A percentile compares a stretch with the other conserved stretches of the same genome.
These are phyloP conservation scores for Claviceps paspali DNA, from an alignment of 2,329 filamentous ascomycete genomes.

Conservation along the genomic window DNA sequence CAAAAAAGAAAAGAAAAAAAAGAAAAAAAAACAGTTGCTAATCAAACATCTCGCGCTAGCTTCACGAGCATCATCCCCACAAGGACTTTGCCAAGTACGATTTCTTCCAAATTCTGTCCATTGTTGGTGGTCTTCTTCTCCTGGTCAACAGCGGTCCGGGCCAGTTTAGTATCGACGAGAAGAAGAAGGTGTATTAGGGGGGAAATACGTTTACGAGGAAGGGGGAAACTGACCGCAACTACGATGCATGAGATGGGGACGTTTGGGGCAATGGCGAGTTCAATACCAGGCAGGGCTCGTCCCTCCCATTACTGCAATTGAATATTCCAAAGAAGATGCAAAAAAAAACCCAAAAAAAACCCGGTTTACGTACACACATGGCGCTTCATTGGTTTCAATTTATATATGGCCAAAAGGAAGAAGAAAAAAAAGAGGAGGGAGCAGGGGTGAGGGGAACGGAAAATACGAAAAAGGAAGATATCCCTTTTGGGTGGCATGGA, in stretches of 20 bases:
- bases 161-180: constrained; percentile 97
- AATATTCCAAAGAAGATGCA: neutral
- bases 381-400: constrained; percentile 2
- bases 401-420: too few species aligned
- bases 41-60: constrained; percentile 31
- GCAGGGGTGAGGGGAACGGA: neutral
- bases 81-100: constrained; percentile 99
- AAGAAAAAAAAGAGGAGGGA: neutral
- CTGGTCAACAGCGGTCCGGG: constrained; percentile 98
- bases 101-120: constrained; percentile 99
- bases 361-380: neutral
- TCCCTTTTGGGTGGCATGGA: too few species aligned
- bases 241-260: too few species aligned
- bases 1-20: neutral
- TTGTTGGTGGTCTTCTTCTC: constrained; percentile 88
- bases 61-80: constrained; percentile 95
- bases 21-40: neutral
- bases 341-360: too few species aligned
- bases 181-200: constrained; percentile 96
- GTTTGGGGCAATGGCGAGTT: neutral
- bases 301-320: neutral
- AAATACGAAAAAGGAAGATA: neutral
- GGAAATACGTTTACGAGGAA: neutral
- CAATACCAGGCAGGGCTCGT: constrained; percentile 8
- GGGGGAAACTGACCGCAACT: too few species aligned